phyloP scores from a whole-genome alignment of 140 eudicot species.

The Cichorium intybus region DNA sequence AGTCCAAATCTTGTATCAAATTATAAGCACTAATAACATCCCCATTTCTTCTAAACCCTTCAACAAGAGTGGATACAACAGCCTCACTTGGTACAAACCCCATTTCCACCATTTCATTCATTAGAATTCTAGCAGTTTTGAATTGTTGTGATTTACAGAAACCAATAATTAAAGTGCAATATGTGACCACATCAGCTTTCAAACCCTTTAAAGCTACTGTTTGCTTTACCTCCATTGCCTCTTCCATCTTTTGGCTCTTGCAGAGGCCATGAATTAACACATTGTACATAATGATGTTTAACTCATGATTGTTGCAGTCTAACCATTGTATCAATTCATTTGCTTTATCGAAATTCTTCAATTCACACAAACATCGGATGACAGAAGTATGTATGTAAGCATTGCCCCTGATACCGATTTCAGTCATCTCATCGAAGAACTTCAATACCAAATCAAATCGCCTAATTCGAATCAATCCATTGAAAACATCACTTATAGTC shows the following conservation, averaged over 20 bases:
- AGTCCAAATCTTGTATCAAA: constrained; percentile 40
- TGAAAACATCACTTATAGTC: constrained; percentile 77
- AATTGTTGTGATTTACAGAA: constrained; percentile 51
- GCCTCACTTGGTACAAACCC: constrained; percentile 69
- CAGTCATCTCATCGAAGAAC: constrained; percentile 46
- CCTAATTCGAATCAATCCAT: constrained; percentile 59
- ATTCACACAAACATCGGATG: constrained; percentile 66
- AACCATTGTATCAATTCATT: constrained; percentile 38
- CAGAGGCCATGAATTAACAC: constrained; percentile 85
- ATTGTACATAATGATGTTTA: constrained; percentile 62
- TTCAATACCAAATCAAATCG: constrained; percentile 49
- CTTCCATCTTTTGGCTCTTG: constrained; percentile 46
- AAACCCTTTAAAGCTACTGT: constrained; percentile 47
- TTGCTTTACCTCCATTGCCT: constrained; percentile 61
- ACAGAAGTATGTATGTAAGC: constrained; percentile 53
- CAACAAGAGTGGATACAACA: constrained; percentile 65
- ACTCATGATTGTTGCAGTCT: constrained; percentile 38
- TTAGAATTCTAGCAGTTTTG: constrained; percentile 31
- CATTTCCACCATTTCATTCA: constrained; percentile 64
- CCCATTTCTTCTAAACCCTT: constrained; percentile 78
- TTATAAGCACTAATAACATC: constrained; percentile 50
- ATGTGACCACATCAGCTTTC: constrained; percentile 70
- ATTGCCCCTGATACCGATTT: constrained; percentile 43
- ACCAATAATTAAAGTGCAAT: constrained; percentile 67
- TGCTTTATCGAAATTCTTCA: constrained; percentile 59